Evolutionary conservation across 2,329 filamentous ascomycete genomes (phyloP).

Genomic region (Chaetomium strumarium): DNA sequence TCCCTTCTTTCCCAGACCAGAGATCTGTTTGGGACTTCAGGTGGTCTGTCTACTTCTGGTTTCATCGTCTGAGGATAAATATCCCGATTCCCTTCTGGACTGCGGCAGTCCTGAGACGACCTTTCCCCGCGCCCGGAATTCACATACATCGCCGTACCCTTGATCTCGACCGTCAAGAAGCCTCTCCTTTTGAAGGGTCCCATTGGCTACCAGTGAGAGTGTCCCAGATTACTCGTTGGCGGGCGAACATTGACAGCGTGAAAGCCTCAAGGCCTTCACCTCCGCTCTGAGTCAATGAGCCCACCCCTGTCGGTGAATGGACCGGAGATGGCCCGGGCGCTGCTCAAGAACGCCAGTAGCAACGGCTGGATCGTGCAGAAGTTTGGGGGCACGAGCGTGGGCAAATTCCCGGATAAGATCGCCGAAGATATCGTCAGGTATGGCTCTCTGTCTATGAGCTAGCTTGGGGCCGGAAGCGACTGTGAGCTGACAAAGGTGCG

Average conservation of each 20-base stretch:
- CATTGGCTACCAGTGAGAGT: conserved; percentile 6
- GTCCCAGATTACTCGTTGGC: background rate
- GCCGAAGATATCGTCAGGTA: conserved; percentile 65
- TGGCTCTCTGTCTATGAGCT: conserved; percentile 6
- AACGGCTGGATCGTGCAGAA: conserved; percentile 84
- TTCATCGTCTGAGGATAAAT: background rate
- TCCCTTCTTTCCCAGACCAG: conserved; percentile 6
- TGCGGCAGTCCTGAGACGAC: conserved; percentile 7
- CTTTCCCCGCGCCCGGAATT: background rate
- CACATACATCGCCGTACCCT: background rate
- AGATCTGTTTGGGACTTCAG: conserved; percentile 9
- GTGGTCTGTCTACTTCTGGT: background rate
- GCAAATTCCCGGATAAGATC: conserved; percentile 80
- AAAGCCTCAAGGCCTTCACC: background rate
- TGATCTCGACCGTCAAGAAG: background rate
- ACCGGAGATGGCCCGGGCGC: conserved; percentile 23
- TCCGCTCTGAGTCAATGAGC: conserved; percentile 14
- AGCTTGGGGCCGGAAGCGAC: background rate
- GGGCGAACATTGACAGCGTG: background rate
- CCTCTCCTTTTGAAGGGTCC: background rate
- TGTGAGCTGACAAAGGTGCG: background rate
- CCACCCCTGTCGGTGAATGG: conserved; percentile 11
- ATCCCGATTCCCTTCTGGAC: background rate
- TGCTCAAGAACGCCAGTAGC: conserved; percentile 27
- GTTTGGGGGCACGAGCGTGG: conserved; percentile 91